Evolutionary conservation across 441 rosid species (phyloP), one percentile per base, ranked within the genome.

Genomic region (Arabidopsis lyrata): DNA sequence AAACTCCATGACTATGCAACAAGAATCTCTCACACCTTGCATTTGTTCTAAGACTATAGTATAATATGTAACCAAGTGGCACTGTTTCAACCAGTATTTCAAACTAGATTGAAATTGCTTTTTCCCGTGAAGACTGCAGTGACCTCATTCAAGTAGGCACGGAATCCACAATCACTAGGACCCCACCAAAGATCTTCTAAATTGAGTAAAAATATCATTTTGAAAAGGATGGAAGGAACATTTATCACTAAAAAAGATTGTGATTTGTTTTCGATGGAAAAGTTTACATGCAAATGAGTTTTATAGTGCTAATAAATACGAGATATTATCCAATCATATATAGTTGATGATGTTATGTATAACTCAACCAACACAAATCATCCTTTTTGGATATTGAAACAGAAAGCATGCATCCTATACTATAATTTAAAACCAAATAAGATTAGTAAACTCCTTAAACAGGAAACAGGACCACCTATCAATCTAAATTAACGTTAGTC

Each of bases 121-220:
- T 70, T 35, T 56, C 75, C 60, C 80, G 80, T 76, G 80, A 70
- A 70, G 71, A 76, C 66, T 76, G 72, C 76, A 69, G 66, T 69
- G 79, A 63, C 65, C 45, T 45, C 65, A 69, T 76, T 69, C 66
- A 76, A 62, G 70, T 76, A 55, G 66, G 56, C 66, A 76, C 75
- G 70, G 75, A 54, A 68, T 63, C 71, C 75, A 76, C 70, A 62
- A 76, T 69, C 70, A 62, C 60, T 0, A 35, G 45, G 79, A 55
- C 60, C 79, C 79, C 52, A 62, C 70, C 10, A 54, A 45, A 66
- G 74, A 75, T 75, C 63, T 57, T 68, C 48, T 61, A 15, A 10
- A 41, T 39, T 60, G 32, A 74, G 49, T 8, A 31, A 13, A 35
- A 35, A 35, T 14, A 41, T 63, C 63, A 36, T 6, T 42, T 68